Percentiles rank a stretch among this genome's conserved stretches.
These are phyloP conservation scores for Cryptosporidium sp. DNA, from an alignment of 169 alveolate genomes.

Conservation along the genomic window DNA sequence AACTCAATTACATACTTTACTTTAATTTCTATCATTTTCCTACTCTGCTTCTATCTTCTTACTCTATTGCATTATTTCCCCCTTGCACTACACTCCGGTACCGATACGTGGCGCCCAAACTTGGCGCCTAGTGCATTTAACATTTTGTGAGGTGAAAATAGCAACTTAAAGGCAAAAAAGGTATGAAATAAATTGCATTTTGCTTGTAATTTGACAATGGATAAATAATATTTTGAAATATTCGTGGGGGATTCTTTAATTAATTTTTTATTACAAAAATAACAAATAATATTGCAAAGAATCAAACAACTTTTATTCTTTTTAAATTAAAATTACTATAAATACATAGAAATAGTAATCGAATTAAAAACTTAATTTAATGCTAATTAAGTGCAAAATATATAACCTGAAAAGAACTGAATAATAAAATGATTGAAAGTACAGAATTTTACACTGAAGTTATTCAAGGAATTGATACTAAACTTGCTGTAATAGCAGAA, in stretches of 20 bases:
- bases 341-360: not conserved
- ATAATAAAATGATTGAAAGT: slow-evolving; percentile 20
- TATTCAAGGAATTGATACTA: slow-evolving; percentile 33
- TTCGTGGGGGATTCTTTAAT: not conserved
- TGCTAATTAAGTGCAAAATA: too few relatives aligned
- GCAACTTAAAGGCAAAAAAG: not conserved
- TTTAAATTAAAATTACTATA: not conserved
- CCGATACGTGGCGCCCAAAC: not conserved
- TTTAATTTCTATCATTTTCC: not conserved
- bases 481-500: slow-evolving; percentile 32
- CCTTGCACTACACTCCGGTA: not conserved
- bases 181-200: not conserved
- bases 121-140: not conserved
- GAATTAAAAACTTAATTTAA: not conserved
- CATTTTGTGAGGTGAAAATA: not conserved
- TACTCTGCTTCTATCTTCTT: not conserved
- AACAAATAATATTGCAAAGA: too few relatives aligned
- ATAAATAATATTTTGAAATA: too few relatives aligned
- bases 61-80: not conserved
- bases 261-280: not conserved
- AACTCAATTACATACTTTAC: too few relatives aligned
- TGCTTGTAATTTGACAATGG: not conserved
- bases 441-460: slow-evolving; percentile 47
- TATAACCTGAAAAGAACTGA: not conserved
- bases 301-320: not conserved